phyloP scores from a whole-genome alignment of 805 yeast species.

The Ogataea polymorpha region DNA sequence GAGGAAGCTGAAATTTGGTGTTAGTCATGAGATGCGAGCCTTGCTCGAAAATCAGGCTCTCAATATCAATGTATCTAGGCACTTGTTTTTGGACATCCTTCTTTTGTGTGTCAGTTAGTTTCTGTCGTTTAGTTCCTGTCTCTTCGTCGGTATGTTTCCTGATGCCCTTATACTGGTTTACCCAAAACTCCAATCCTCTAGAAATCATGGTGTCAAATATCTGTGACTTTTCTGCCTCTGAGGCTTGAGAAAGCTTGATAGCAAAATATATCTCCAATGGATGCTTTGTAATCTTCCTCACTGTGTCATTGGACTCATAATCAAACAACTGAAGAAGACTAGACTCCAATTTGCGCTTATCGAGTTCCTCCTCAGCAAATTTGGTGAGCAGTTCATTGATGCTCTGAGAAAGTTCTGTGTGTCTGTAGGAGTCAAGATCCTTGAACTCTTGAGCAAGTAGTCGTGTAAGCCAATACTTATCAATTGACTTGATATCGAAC shows the following conservation, averaged over 20 bases:
- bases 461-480: constrained; percentile 52
- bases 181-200: constrained; percentile 39
- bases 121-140: constrained; percentile 10
- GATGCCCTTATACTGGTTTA: constrained; percentile 39
- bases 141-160: constrained; percentile 13
- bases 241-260: constrained; percentile 20
- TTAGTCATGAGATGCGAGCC: constrained; percentile 68
- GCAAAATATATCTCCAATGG: constrained; percentile 29
- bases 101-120: constrained; percentile 9
- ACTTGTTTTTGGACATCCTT: constrained; percentile 2
- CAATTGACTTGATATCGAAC: constrained; percentile 23
- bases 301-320: constrained; percentile 48
- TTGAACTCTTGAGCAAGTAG: constrained; percentile 37
- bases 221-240: constrained; percentile 33
- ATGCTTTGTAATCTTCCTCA: constrained; percentile 48
- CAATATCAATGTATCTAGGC: constrained; percentile 62
- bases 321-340: constrained; percentile 53
- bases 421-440: constrained; percentile 37
- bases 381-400: constrained; percentile 41
- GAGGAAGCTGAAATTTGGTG: constrained; percentile 70
- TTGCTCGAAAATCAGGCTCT: constrained; percentile 62
- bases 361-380: constrained; percentile 23
- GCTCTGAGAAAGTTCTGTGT: constrained; percentile 36
- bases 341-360: constrained; percentile 47
- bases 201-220: constrained; percentile 44